Evolutionary conservation across 2,329 filamentous ascomycete species (phyloP), one percentile per base, ranked within the genome.

Genomic region (Lasiodiplodia gonubiensis): DNA sequence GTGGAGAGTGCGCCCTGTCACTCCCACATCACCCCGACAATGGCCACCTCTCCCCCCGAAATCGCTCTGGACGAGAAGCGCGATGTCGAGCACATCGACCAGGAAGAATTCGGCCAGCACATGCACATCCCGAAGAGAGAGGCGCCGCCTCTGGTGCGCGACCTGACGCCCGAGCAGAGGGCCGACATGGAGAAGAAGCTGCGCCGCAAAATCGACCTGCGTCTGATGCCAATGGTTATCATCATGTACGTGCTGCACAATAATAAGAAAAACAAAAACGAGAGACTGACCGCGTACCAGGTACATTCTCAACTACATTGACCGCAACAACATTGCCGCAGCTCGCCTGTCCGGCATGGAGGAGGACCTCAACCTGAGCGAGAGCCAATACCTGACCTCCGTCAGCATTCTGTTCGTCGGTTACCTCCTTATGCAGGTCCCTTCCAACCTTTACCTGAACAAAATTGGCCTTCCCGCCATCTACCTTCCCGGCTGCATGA

Each of bases 281-380:
- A 14, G 4, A 4, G 6, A 11, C 33, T 51, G 37, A 67, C 46
- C 30, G 30, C 27, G 8, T 52, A 75, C 92, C 70, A 91, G 93
- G 80, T 93, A 92, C 74, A 91, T 93, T 75, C 83, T 91, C 80
- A 92, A 93, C 79, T 93, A 92, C 76, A 78, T 90, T 14, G 88
- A 90, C 72, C 82, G 88, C 42, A 90, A 90, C 75, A 90, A 91
- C 76, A 90, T 91, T 70, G 88, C 88, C 2, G 85, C 88, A 0
- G 90, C 90, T 1, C 84, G 86, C 25, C 82, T 92, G 51, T 77
- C 78, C 16, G 89, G 89, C 6, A 80, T 92, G 23, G 86, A 90
- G 67, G 80, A 82, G 10, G 89, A 91, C 63, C 78, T 91, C 25
- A 75, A 80, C 1, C 80, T 91, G 69, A 77, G 77, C 49, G 80